These are phyloP conservation scores for Sclerotinia spermophila DNA, from an alignment of 2,329 filamentous ascomycete species.

Conservation along the genomic window DNA sequence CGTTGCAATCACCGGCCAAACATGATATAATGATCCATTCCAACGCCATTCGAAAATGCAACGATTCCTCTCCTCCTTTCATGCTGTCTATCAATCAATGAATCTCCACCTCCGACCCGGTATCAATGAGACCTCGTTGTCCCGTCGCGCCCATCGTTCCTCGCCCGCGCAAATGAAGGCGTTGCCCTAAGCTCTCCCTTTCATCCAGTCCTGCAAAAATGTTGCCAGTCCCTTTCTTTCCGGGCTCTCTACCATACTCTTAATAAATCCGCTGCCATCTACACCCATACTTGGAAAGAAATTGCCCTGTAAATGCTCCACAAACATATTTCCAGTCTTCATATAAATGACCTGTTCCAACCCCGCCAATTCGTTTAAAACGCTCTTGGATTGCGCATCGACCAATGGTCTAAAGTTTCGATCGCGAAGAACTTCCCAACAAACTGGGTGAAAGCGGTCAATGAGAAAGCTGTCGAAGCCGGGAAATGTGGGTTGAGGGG, in stretches of 20 bases:
- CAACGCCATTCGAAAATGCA: constrained; percentile 15
- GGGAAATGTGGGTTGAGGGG: constrained; percentile 61
- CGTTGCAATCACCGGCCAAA: constrained; percentile 5
- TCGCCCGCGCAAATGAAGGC: neutral
- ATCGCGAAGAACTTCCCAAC: constrained; percentile 83
- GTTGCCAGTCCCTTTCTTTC: constrained; percentile 60
- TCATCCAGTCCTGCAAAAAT: constrained; percentile 60
- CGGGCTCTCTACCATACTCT: constrained; percentile 53
- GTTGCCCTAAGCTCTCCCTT: constrained; percentile 34
- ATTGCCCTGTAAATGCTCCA: constrained; percentile 60
- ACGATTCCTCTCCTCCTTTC: constrained; percentile 5
- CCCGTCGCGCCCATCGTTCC: neutral
- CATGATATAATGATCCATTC: constrained; percentile 11
- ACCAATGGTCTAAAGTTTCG: constrained; percentile 71
- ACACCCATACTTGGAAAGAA: constrained; percentile 65
- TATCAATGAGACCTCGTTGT: neutral
- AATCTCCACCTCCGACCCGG: neutral
- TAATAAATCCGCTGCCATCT: constrained; percentile 57
- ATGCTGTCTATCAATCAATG: neutral
- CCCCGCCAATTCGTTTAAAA: constrained; percentile 80
- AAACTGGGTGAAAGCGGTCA: constrained; percentile 79
- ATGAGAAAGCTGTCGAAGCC: constrained; percentile 93
- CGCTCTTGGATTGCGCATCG: constrained; percentile 84
- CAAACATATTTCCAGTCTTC: constrained; percentile 82
- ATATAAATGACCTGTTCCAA: constrained; percentile 86